Conservation (phyloP, 352 stramenopile species). For the Pythium folliculosum region DNA sequence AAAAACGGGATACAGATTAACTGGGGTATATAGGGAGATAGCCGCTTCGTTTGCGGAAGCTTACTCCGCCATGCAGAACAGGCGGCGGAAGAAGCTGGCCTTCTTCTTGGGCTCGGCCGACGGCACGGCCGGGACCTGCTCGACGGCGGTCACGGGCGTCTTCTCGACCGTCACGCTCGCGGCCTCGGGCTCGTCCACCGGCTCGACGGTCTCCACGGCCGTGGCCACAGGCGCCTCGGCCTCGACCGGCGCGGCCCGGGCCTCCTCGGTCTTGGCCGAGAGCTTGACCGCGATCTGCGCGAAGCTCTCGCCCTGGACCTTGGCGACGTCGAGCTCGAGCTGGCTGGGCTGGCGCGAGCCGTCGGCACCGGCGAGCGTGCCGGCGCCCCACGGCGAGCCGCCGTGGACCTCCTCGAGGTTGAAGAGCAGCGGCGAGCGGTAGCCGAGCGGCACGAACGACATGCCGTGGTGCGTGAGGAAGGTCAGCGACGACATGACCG, state of each 20-base stretch:
- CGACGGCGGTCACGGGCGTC: background rate
- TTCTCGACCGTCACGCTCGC: conserved; percentile 2
- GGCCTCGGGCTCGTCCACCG: background rate
- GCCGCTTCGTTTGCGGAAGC: background rate
- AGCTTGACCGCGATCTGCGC: conserved; percentile 39
- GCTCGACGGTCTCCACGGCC: background rate
- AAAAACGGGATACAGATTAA: background rate
- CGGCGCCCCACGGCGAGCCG: conserved; percentile 77
- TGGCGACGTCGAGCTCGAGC: conserved; percentile 77
- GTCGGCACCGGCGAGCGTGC: conserved; percentile 80
- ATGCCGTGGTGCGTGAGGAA: conserved; percentile 91
- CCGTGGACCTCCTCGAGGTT: conserved; percentile 83
- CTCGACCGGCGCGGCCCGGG: background rate
- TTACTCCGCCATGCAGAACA: conserved; percentile 14
- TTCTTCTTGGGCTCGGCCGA: conserved; percentile 3
- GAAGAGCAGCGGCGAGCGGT: conserved; percentile 59
- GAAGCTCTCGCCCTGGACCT: conserved; percentile 86
- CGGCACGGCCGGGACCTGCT: conserved; percentile 1
- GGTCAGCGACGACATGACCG: conserved; percentile 74
- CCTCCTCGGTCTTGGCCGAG: conserved; percentile 1
- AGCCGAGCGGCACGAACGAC: conserved; percentile 89
- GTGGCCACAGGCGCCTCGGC: background rate
- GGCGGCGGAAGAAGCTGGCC: conserved; percentile 9
- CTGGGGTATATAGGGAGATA: background rate
- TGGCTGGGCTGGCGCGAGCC: conserved; percentile 78